Evolutionary conservation across 2,329 filamentous ascomycete species (phyloP).

Genomic region (Diaporthe sp.): DNA sequence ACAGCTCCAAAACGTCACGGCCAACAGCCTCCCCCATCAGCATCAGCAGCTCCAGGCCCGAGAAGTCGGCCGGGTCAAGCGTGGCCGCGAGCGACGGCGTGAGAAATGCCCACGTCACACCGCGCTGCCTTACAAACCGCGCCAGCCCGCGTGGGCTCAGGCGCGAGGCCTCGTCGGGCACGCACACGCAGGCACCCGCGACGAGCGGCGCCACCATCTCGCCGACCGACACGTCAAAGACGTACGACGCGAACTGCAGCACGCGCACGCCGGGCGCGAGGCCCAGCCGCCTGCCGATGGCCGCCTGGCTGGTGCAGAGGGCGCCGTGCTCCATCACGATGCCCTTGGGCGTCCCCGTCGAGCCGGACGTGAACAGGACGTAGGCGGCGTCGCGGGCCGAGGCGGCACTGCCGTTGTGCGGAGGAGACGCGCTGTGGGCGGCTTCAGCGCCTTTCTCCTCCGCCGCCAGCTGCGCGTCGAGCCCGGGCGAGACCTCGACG

Average conservation of each 20-base stretch:
- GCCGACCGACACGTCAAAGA: constrained; percentile 50
- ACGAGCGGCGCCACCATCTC: constrained; percentile 43
- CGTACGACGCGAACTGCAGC: constrained; percentile 52
- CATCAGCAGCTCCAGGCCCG: constrained; percentile 26
- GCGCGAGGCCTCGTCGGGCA: constrained; percentile 56
- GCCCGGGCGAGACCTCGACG: neutral
- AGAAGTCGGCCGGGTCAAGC: constrained; percentile 33
- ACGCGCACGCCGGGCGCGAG: constrained; percentile 47
- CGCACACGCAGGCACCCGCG: constrained; percentile 51
- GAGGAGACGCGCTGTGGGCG: too few relatives aligned
- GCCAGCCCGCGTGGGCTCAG: constrained; percentile 51
- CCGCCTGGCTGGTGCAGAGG: constrained; percentile 43
- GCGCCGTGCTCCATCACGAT: constrained; percentile 37
- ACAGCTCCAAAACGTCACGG: constrained; percentile 62
- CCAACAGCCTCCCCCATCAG: constrained; percentile 66
- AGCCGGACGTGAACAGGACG: constrained; percentile 45
- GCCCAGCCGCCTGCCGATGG: constrained; percentile 42
- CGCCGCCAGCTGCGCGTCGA: neutral
- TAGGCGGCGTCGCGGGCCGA: constrained; percentile 30
- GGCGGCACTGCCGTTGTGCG: neutral
- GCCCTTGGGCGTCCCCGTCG: constrained; percentile 59
- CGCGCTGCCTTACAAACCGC: constrained; percentile 41
- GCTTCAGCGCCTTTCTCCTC: neutral
- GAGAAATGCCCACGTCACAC: constrained; percentile 39
- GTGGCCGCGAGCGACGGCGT: constrained; percentile 30